A percentile compares a stretch with the other conserved stretches of the same genome.
phyloP scores from a whole-genome alignment of 352 stramenopile species.

The Paralagenidium karlingii region DNA sequence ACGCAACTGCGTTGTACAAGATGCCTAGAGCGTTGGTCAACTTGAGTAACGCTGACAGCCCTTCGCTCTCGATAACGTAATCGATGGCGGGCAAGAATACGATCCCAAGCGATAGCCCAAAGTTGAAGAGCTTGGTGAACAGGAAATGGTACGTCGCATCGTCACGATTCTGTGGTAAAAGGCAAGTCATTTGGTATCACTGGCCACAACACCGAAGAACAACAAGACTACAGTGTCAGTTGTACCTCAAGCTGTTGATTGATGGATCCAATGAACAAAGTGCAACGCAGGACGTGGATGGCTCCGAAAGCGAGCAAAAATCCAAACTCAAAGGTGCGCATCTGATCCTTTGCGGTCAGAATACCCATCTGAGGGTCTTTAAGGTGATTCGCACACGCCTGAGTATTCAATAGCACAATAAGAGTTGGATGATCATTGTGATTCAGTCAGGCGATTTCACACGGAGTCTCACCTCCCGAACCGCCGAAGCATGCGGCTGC shows the following conservation, averaged over 20 bases:
- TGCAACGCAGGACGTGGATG: conserved; percentile 65
- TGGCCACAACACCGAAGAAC: background rate
- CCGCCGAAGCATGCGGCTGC: too few species aligned
- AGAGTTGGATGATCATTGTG: too few species aligned
- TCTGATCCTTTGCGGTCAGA: too few species aligned
- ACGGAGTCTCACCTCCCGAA: too few species aligned
- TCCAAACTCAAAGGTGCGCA: conserved; percentile 67
- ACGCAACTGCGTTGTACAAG: conserved; percentile 54
- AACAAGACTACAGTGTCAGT: conserved; percentile 1
- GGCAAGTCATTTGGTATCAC: background rate
- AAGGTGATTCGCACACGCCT: too few species aligned
- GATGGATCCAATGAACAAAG: conserved; percentile 74
- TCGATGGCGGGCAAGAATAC: conserved; percentile 79
- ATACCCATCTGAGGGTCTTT: too few species aligned
- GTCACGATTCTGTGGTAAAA: conserved; percentile 35
- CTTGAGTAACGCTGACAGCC: conserved; percentile 45
- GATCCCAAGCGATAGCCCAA: conserved; percentile 72
- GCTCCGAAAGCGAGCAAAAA: conserved; percentile 61
- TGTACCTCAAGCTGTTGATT: conserved; percentile 63
- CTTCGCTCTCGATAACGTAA: conserved; percentile 61
- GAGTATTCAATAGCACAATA: too few species aligned
- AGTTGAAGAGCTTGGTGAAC: conserved; percentile 81
- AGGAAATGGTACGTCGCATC: conserved; percentile 42
- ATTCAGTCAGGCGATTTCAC: too few species aligned
- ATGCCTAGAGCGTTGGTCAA: conserved; percentile 64